Conservation (phyloP, 2,329 filamentous ascomycete genomes). For the Sporothrix phasma region DNA sequence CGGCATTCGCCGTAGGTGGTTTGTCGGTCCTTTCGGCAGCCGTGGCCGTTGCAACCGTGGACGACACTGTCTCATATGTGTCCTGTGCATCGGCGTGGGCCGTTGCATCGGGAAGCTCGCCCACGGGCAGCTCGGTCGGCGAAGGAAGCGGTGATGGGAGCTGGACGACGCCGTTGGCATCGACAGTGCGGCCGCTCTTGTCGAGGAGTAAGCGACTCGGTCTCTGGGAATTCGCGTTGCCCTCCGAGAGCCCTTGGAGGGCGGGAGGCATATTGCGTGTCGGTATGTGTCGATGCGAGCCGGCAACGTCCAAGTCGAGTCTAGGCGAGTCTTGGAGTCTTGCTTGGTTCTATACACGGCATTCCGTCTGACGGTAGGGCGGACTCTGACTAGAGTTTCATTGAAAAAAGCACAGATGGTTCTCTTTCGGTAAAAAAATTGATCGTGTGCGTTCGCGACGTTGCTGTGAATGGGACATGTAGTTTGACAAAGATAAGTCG, state of each 20-base stretch:
- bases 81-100: neutral
- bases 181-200: neutral
- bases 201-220: neutral
- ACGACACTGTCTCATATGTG: too few relatives aligned
- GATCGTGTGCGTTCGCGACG: neutral
- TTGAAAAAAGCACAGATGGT: neutral
- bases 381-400: neutral
- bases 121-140: neutral
- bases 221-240: neutral
- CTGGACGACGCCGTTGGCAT: neutral
- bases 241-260: neutral
- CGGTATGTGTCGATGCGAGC: too few relatives aligned
- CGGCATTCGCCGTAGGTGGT: neutral
- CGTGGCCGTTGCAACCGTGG: neutral
- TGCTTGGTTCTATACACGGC: too few relatives aligned
- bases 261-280: neutral
- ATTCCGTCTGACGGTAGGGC: neutral
- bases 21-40: neutral
- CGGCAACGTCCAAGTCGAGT: too few relatives aligned
- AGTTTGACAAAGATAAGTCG: neutral
- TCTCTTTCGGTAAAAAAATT: neutral
- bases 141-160: conserved; percentile 7
- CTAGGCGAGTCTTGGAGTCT: too few relatives aligned
- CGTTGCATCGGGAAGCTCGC: neutral
- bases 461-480: neutral